Percentiles rank a stretch among this genome's conserved stretches.
phyloP scores from a whole-genome alignment of 2,329 filamentous ascomycete genomes.

The Boeremia exigua region DNA sequence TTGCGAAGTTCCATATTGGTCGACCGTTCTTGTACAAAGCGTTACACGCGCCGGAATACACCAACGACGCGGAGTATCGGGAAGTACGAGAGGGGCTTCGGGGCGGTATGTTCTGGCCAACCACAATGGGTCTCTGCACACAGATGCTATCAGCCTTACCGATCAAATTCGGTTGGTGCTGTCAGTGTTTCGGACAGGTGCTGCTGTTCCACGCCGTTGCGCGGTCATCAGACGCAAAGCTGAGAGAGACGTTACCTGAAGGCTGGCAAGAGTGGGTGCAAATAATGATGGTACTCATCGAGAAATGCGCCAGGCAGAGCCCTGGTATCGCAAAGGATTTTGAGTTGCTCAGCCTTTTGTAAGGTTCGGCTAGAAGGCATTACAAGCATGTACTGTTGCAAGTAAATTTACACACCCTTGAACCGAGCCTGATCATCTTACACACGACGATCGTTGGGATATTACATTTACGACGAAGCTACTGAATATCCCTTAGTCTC shows the following conservation, averaged over 20 bases:
- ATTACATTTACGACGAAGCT: not conserved
- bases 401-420: not conserved
- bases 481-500: not conserved
- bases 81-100: slow-evolving; percentile 38
- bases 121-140: slow-evolving; percentile 44
- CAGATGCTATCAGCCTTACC: slow-evolving; percentile 46
- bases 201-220: slow-evolving; percentile 43
- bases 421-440: not conserved
- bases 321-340: slow-evolving; percentile 46
- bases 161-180: slow-evolving; percentile 48
- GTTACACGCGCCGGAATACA: slow-evolving; percentile 38
- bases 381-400: slow-evolving; percentile 11
- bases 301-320: slow-evolving; percentile 40
- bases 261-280: slow-evolving; percentile 47
- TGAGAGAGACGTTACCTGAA: slow-evolving; percentile 40
- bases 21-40: slow-evolving; percentile 49
- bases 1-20: slow-evolving; percentile 48
- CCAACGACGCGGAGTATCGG: slow-evolving; percentile 40
- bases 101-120: slow-evolving; percentile 47
- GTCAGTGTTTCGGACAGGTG: slow-evolving; percentile 47
- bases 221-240: slow-evolving; percentile 33
- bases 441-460: not conserved
- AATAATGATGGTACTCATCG: slow-evolving; percentile 45
- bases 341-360: slow-evolving; percentile 42
- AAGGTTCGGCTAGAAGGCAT: slow-evolving; percentile 8